phyloP scores from a whole-genome alignment of 805 yeast genomes.

The Candida corydali region DNA sequence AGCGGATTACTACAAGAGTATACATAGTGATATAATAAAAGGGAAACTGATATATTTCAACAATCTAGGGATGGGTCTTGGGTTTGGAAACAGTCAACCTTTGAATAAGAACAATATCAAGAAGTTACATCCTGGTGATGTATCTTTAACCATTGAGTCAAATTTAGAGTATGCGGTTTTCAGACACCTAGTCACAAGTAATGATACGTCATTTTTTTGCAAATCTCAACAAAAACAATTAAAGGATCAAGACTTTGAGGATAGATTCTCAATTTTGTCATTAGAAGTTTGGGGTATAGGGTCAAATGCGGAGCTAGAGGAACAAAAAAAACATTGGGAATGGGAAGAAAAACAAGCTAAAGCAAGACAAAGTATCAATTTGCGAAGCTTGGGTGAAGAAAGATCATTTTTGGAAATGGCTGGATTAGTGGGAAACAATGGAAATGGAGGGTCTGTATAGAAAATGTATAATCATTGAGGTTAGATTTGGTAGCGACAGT shows the following conservation, averaged over 20 bases:
- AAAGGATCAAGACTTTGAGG: slow-evolving; percentile 47
- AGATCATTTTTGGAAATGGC: slow-evolving; percentile 85
- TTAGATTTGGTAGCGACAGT: too few relatives aligned
- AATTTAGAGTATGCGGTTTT: slow-evolving; percentile 78
- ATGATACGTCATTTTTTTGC: slow-evolving; percentile 20
- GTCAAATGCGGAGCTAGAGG: slow-evolving; percentile 67
- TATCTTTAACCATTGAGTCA: slow-evolving; percentile 74
- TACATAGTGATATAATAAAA: slow-evolving; percentile 27
- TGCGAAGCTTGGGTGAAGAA: slow-evolving; percentile 70
- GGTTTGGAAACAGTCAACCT: slow-evolving; percentile 74
- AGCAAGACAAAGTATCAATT: slow-evolving; percentile 67
- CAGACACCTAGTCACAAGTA: slow-evolving; percentile 52
- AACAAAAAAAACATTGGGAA: slow-evolving; percentile 75
- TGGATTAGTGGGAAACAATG: slow-evolving; percentile 37
- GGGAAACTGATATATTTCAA: slow-evolving; percentile 56
- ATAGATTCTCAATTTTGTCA: slow-evolving; percentile 65
- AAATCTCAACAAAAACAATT: slow-evolving; percentile 17
- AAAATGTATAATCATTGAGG: too few relatives aligned
- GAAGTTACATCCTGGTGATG: slow-evolving; percentile 64
- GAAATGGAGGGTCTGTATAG: slow-evolving; percentile 32
- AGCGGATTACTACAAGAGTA: slow-evolving; percentile 46
- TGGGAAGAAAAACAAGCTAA: slow-evolving; percentile 90
- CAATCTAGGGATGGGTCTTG: slow-evolving; percentile 74
- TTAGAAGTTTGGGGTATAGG: slow-evolving; percentile 95
- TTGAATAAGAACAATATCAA: slow-evolving; percentile 40